Percentiles rank a stretch among this genome's conserved stretches.
phyloP scores from a whole-genome alignment of 2,329 filamentous ascomycete genomes.

The Zasmidium angulare region DNA sequence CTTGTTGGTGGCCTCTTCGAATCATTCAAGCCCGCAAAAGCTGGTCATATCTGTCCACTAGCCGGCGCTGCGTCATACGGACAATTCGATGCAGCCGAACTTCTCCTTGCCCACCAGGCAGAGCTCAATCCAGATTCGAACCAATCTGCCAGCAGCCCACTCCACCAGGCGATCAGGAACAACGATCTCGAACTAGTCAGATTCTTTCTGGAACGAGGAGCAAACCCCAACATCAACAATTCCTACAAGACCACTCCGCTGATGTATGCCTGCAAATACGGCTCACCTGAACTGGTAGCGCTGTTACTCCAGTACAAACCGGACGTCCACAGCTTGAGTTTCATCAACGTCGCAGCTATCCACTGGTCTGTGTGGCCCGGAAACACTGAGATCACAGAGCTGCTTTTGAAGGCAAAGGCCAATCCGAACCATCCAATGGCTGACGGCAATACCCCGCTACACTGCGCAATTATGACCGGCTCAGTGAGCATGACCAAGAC shows the following conservation, averaged over 20 bases:
- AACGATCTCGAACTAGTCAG: slow-evolving; percentile 29
- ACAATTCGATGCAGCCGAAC: slow-evolving; percentile 28
- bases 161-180: slow-evolving; percentile 33
- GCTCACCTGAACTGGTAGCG: slow-evolving; percentile 24
- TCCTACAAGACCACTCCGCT: slow-evolving; percentile 33
- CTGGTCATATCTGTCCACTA: slow-evolving; percentile 32
- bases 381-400: slow-evolving; percentile 24
- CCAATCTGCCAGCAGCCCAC: slow-evolving; percentile 30
- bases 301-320: slow-evolving; percentile 30
- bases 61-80: slow-evolving; percentile 33
- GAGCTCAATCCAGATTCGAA: slow-evolving; percentile 29
- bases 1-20: slow-evolving; percentile 32
- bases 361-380: slow-evolving; percentile 33
- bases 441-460: slow-evolving; percentile 32
- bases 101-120: slow-evolving; percentile 31
- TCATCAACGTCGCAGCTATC: slow-evolving; percentile 32
- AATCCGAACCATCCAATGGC: slow-evolving; percentile 28
- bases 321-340: slow-evolving; percentile 26
- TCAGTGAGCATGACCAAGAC: slow-evolving; percentile 24
- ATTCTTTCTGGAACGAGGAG: slow-evolving; percentile 29
- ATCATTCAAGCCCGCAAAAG: slow-evolving; percentile 35
- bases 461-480: slow-evolving; percentile 31
- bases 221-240: slow-evolving; percentile 30
- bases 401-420: slow-evolving; percentile 30
- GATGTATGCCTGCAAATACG: slow-evolving; percentile 37